Conservation (phyloP, 805 yeast species). For the Saccharomyces kudriavzevii region DNA sequence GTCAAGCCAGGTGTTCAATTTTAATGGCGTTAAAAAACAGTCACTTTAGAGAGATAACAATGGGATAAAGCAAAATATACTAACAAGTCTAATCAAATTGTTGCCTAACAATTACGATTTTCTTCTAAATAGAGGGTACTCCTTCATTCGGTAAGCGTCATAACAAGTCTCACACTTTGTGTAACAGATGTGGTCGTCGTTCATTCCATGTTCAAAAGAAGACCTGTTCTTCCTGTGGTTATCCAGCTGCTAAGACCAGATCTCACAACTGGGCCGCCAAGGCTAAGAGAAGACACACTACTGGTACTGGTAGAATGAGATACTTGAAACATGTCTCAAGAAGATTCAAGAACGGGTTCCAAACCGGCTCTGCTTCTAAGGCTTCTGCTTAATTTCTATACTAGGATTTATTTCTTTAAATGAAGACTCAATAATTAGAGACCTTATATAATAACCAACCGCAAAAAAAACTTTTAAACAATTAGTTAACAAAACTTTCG, state of each 20-base stretch:
- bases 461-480: background rate
- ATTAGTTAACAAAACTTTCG: background rate
- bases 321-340: slow-evolving; percentile 94
- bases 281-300: slow-evolving; percentile 99
- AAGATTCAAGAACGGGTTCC: slow-evolving; percentile 99
- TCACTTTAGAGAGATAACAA: background rate
- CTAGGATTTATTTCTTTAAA: background rate
- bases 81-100: slow-evolving; percentile 19
- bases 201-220: slow-evolving; percentile 98
- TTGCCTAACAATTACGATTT: slow-evolving; percentile 1
- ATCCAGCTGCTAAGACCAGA: slow-evolving; percentile 99
- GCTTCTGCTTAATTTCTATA: slow-evolving; percentile 42
- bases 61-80: slow-evolving; percentile 16
- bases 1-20: background rate
- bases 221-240: slow-evolving; percentile 98
- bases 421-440: background rate
- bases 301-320: slow-evolving; percentile 99
- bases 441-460: background rate
- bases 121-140: slow-evolving; percentile 76
- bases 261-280: slow-evolving; percentile 98
- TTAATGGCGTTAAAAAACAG: background rate
- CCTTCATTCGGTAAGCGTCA: slow-evolving; percentile 99
- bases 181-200: slow-evolving; percentile 98
- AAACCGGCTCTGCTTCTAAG: slow-evolving; percentile 57
- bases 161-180: slow-evolving; percentile 98